Evolutionary conservation across 1,284 basidiomycete genomes (phyloP).

Genomic region (Ceratobasidium sp.): DNA sequence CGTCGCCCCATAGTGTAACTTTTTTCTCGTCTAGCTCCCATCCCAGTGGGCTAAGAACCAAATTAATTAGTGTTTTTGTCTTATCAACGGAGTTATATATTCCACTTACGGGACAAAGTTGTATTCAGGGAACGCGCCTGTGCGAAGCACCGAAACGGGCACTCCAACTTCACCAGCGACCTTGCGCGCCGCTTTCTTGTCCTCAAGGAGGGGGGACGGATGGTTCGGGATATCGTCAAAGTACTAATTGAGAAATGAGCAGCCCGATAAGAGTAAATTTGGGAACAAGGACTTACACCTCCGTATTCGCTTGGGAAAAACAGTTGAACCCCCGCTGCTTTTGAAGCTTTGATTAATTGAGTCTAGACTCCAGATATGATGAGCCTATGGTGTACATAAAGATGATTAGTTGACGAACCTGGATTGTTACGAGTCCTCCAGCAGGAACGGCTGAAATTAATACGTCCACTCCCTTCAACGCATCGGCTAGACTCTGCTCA

Average conservation of each 20-base stretch:
- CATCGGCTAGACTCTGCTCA: neutral
- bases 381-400: neutral
- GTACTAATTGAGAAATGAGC: no score
- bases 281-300: conserved; percentile 10
- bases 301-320: conserved; percentile 36
- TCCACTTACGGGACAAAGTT: neutral
- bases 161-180: conserved; percentile 6
- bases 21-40: neutral
- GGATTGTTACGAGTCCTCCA: neutral
- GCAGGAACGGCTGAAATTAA: conserved; percentile 1
- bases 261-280: no score
- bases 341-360: conserved; percentile 16
- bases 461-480: conserved; percentile 21
- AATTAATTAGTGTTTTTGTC: neutral
- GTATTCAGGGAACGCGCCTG: conserved; percentile 1
- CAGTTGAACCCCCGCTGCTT: neutral
- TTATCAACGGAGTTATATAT: neutral
- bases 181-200: conserved; percentile 4
- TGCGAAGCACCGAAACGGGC: neutral
- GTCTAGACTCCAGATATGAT: neutral
- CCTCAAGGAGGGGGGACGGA: conserved; percentile 1
- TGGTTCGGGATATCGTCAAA: neutral
- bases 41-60: neutral
- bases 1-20: conserved; percentile 12
- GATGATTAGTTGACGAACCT: neutral